phyloP scores from a whole-genome alignment of 208 protist genomes.

The Leishmania tropica region DNA sequence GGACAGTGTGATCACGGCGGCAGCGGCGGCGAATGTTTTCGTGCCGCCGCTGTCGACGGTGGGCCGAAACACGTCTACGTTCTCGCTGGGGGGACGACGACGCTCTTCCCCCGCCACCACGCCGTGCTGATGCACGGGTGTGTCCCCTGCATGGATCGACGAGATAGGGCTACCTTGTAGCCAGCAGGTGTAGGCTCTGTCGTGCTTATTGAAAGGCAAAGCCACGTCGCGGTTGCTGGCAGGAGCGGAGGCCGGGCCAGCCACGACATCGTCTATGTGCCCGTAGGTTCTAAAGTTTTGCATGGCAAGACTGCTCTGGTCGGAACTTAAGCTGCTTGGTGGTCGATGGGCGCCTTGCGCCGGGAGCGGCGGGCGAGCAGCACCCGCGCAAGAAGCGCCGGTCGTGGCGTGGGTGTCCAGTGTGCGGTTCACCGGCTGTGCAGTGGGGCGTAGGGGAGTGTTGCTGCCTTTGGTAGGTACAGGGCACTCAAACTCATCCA shows the following conservation, averaged over 20 bases:
- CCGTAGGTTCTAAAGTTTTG: not conserved
- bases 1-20: conserved; percentile 5
- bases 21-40: conserved; percentile 1
- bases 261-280: not conserved
- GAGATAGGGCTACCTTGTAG: not conserved
- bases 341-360: not conserved
- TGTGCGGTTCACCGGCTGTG: not conserved
- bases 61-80: not conserved
- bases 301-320: not conserved
- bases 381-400: not conserved
- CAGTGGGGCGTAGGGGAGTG: not conserved
- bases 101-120: not conserved
- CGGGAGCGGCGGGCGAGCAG: not conserved
- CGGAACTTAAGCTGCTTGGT: not conserved
- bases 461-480: conserved; percentile 13
- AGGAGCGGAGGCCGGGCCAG: not conserved
- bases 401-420: not conserved
- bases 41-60: not conserved
- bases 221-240: not conserved
- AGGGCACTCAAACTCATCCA: conserved; percentile 25
- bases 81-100: not conserved
- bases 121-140: not conserved
- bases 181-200: conserved; percentile 20
- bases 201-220: conserved; percentile 28
- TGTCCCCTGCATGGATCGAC: not conserved